These are phyloP conservation scores for Albatrellus sp. DNA, from an alignment of 1,284 basidiomycete species.

Conservation along the genomic window DNA sequence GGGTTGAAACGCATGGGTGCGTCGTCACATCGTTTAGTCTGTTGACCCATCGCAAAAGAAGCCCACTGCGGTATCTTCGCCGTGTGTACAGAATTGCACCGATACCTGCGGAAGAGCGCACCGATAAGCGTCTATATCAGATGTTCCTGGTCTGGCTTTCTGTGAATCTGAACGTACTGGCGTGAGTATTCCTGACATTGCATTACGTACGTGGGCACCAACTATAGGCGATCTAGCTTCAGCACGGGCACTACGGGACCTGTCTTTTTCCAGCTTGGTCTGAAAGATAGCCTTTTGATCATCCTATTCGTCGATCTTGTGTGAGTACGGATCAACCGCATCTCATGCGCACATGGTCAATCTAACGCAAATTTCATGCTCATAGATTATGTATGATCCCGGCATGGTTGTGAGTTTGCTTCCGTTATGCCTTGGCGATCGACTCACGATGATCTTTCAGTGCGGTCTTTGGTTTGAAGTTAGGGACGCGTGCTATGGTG, in stretches of 20 bases:
- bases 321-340: conserved; percentile 21
- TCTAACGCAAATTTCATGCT: conserved; percentile 2
- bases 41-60: not conserved
- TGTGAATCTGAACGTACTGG: conserved; percentile 35
- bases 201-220: not conserved
- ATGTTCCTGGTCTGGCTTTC: conserved; percentile 31
- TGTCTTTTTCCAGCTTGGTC: conserved; percentile 41
- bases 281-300: conserved; percentile 37
- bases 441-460: conserved; percentile 14
- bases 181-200: conserved; percentile 22
- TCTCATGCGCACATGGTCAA: not conserved
- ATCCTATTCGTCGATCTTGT: conserved; percentile 43
- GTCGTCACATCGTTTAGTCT: conserved; percentile 2
- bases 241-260: conserved; percentile 48
- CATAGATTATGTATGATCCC: conserved; percentile 19
- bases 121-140: conserved; percentile 24
- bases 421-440: not conserved
- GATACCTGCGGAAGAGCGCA: conserved; percentile 19
- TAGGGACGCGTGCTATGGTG: conserved; percentile 53
- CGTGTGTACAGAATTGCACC: conserved; percentile 19
- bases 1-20: conserved; percentile 20
- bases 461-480: conserved; percentile 46
- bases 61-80: not conserved
- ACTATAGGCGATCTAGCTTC: conserved; percentile 20
- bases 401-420: conserved; percentile 38